Percentiles rank a stretch among this genome's conserved stretches.
These are phyloP conservation scores for Pulveroboletus sp. DNA, from an alignment of 768 basidiomycete species.

Conservation along the genomic window DNA sequence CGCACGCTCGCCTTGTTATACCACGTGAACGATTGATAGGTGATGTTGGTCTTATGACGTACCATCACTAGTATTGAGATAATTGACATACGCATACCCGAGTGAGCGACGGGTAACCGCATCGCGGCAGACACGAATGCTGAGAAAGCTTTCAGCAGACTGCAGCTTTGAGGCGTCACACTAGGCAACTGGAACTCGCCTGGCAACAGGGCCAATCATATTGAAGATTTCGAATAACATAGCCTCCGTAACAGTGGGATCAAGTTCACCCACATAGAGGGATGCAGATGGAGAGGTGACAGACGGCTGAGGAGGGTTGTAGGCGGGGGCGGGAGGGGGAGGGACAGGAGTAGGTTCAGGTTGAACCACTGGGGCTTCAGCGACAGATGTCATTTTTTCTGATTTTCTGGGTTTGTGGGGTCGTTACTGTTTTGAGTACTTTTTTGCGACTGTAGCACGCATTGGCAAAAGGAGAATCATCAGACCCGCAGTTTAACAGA, in stretches of 20 bases:
- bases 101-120: conserved; percentile 99
- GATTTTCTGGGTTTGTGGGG: conserved; percentile 51
- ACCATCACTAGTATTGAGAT: conserved; percentile 93
- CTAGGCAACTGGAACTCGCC: conserved; percentile 44
- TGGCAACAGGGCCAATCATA: conserved; percentile 98
- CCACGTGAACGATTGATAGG: neutral
- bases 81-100: conserved; percentile 99
- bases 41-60: conserved; percentile 22
- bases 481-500: conserved; percentile 12
- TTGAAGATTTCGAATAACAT: conserved; percentile 99
- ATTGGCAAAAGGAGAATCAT: conserved; percentile 11
- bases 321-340: conserved; percentile 45
- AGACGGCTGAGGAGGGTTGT: conserved; percentile 51
- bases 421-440: conserved; percentile 91
- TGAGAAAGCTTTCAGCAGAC: conserved; percentile 24
- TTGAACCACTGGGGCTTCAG: conserved; percentile 50
- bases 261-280: conserved; percentile 98
- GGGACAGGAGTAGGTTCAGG: conserved; percentile 45
- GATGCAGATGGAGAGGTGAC: conserved; percentile 77
- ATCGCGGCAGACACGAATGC: conserved; percentile 99
- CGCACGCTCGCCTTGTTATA: conserved; percentile 80
- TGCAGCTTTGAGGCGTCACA: neutral
- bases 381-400: conserved; percentile 52
- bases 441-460: conserved; percentile 53
- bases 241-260: conserved; percentile 96